phyloP scores from a whole-genome alignment of 2,329 filamentous ascomycete species.

The Neofusicoccum laricinum region DNA sequence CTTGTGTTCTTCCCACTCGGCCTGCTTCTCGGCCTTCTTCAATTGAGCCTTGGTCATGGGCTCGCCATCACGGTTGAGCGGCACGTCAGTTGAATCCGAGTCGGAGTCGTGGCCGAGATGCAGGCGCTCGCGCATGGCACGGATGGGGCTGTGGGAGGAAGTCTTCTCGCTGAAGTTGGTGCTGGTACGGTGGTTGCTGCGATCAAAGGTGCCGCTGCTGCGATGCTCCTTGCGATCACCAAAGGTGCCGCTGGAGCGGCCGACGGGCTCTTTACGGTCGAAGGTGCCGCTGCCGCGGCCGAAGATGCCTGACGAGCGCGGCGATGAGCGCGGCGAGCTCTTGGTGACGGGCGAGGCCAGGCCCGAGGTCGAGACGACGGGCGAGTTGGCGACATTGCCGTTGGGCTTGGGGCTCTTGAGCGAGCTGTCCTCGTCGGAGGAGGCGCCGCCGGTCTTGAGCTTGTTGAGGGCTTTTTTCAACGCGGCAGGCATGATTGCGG shows the following conservation, averaged over 20 bases:
- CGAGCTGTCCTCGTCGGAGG: conserved; percentile 34
- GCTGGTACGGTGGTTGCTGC: conserved; percentile 19
- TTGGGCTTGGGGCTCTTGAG: conserved; percentile 29
- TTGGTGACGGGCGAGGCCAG: conserved; percentile 22
- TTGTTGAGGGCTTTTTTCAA: conserved; percentile 47
- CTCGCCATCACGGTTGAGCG: conserved; percentile 50
- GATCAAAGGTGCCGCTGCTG: conserved; percentile 19
- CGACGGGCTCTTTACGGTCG: conserved; percentile 20
- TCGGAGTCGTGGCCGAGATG: conserved; percentile 32
- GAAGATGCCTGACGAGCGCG: conserved; percentile 32
- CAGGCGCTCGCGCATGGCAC: conserved; percentile 40
- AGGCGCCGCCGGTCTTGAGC: conserved; percentile 35
- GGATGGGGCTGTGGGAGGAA: conserved; percentile 34
- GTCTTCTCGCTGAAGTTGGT: conserved; percentile 19
- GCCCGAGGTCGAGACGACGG: conserved; percentile 20
- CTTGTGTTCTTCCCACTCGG: conserved; percentile 43
- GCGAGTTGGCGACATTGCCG: conserved; percentile 18
- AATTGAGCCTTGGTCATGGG: conserved; percentile 49
- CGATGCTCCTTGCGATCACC: conserved; percentile 18
- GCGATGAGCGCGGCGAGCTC: conserved; percentile 14
- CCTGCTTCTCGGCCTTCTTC: conserved; percentile 47
- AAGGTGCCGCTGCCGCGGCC: conserved; percentile 34
- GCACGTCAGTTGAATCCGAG: conserved; percentile 33
- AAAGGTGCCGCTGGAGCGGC: conserved; percentile 34
- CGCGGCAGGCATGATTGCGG: conserved; percentile 29